These are phyloP conservation scores for Talaromyces verruculosus DNA, from an alignment of 2,329 filamentous ascomycete species.

Conservation along the genomic window DNA sequence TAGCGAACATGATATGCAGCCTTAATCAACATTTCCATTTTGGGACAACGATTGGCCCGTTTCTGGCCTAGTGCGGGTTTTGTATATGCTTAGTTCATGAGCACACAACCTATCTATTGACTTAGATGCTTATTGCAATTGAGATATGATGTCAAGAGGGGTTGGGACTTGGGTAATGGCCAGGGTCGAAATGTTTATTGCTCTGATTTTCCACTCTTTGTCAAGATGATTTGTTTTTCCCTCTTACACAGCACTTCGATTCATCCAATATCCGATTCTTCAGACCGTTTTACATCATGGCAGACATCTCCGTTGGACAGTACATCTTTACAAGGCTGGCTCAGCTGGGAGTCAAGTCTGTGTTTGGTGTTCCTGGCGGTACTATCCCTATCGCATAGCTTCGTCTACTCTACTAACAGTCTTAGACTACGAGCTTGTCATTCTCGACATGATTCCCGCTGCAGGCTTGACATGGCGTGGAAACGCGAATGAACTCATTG, in stretches of 20 bases:
- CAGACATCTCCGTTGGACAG: slow-evolving; percentile 17
- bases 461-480: slow-evolving; percentile 25
- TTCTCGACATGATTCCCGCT: slow-evolving; percentile 25
- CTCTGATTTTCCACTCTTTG: no score
- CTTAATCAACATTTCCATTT: slow-evolving; percentile 6
- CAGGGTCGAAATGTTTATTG: neutral
- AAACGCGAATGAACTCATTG: slow-evolving; percentile 26
- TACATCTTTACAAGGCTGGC: slow-evolving; percentile 15
- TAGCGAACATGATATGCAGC: neutral
- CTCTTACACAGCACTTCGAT: neutral
- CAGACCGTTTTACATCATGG: neutral
- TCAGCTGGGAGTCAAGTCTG: slow-evolving; percentile 15
- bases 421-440: slow-evolving; percentile 19
- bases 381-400: neutral
- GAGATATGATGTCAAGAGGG: neutral
- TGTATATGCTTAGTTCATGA: neutral
- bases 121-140: no score
- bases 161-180: neutral
- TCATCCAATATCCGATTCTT: neutral
- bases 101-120: neutral
- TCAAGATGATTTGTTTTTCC: neutral
- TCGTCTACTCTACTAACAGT: neutral
- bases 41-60: slow-evolving; percentile 1
- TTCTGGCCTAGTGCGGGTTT: neutral
- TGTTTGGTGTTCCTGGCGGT: slow-evolving; percentile 20